Evolutionary conservation across 2,329 filamentous ascomycete genomes (phyloP).

Genomic region (Trichoderma atroviride): DNA sequence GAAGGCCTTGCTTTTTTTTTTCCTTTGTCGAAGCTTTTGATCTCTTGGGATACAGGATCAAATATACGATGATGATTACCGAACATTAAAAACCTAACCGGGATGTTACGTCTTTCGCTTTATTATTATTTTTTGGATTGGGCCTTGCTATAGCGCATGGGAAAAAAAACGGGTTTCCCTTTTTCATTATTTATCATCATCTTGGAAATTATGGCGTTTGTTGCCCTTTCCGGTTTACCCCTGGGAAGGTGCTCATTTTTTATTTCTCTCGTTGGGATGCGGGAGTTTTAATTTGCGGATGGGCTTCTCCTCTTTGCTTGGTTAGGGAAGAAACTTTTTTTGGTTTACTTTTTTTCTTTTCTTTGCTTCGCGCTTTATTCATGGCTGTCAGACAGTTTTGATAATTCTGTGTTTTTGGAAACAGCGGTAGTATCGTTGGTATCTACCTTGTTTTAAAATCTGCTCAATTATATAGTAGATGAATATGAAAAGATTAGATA

Average conservation of each 20-base stretch:
- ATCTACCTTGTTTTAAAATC: neutral
- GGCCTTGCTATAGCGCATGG: constrained; percentile 3
- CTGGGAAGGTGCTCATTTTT: neutral
- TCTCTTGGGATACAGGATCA: neutral
- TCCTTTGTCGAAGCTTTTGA: constrained; percentile 20
- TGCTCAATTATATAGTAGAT: neutral
- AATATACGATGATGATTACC: constrained; percentile 21
- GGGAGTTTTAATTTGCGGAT: neutral
- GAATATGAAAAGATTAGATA: neutral
- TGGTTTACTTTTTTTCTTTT: neutral
- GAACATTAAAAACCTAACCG: constrained; percentile 11
- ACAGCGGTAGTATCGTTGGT: neutral
- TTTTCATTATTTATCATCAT: neutral
- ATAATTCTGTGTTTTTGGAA: neutral
- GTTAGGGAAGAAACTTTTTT: neutral
- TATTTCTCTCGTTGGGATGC: neutral
- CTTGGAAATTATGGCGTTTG: neutral
- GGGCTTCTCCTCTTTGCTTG: neutral
- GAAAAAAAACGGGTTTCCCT: neutral
- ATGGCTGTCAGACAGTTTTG: neutral
- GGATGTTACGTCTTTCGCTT: neutral
- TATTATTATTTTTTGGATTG: neutral
- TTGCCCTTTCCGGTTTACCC: neutral
- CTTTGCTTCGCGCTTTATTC: too few species aligned
- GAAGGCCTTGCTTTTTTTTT: neutral